Percentiles rank a stretch among this genome's conserved stretches.
Conservation (phyloP, 1,284 basidiomycete genomes). For the Ceratobasidium sp. region DNA sequence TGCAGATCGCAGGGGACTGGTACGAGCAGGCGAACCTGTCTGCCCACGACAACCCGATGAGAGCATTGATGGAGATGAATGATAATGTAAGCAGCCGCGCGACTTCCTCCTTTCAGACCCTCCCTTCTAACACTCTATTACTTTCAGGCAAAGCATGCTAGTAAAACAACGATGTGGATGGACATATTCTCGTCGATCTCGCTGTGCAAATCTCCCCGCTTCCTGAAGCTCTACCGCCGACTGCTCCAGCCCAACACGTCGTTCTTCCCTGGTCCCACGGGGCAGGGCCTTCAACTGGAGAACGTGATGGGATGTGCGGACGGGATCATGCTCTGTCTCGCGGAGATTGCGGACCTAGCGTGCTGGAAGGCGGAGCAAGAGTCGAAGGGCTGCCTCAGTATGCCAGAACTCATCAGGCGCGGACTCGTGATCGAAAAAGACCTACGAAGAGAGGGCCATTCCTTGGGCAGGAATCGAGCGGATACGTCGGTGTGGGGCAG, state of each 20-base stretch:
- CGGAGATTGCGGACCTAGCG: constrained; percentile 75
- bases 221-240: constrained; percentile 70
- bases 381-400: constrained; percentile 70
- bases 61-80: constrained; percentile 30
- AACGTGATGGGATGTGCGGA: constrained; percentile 74
- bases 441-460: constrained; percentile 26
- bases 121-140: constrained; percentile 66
- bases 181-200: constrained; percentile 77
- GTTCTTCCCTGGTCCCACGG: constrained; percentile 49
- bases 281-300: constrained; percentile 45
- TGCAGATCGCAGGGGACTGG: constrained; percentile 77
- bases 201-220: constrained; percentile 69
- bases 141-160: constrained; percentile 64
- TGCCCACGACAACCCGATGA: constrained; percentile 58
- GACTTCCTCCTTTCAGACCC: constrained; percentile 61
- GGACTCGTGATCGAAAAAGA: constrained; percentile 43
- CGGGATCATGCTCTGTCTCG: constrained; percentile 75
- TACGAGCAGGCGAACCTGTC: constrained; percentile 69
- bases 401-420: constrained; percentile 67
- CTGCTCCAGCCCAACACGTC: constrained; percentile 62
- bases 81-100: constrained; percentile 23
- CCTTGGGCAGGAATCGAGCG: background rate
- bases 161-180: constrained; percentile 79
- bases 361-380: constrained; percentile 75
- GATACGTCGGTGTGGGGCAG: constrained; percentile 28